Evolutionary conservation across 768 basidiomycete genomes (phyloP).

Genomic region (Boletellus emodensis): DNA sequence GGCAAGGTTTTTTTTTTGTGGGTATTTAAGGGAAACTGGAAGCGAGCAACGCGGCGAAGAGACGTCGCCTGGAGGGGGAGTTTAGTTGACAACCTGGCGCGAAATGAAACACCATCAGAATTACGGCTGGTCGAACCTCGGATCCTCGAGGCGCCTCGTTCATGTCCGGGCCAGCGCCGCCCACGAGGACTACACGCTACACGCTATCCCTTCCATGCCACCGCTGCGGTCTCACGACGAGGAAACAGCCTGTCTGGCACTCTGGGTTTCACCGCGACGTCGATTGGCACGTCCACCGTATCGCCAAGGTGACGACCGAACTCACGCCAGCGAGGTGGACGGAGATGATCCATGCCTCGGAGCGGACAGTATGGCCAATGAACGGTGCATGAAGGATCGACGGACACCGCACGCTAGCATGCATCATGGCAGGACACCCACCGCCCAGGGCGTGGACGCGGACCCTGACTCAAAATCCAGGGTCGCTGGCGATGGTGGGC

Average conservation of each 20-base stretch:
- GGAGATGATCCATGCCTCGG: neutral
- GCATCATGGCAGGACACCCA: no score
- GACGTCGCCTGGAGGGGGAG: neutral
- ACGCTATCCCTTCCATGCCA: neutral
- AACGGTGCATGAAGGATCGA: neutral
- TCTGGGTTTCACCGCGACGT: neutral
- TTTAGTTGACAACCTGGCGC: neutral
- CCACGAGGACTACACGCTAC: conserved; percentile 18
- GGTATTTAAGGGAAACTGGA: conserved; percentile 28
- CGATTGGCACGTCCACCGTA: neutral
- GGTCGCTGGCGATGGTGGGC: no score
- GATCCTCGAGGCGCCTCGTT: conserved; percentile 1
- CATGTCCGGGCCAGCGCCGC: conserved; percentile 21
- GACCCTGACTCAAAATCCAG: no score
- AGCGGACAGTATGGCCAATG: no score
- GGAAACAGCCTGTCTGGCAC: no score
- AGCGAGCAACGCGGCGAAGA: conserved; percentile 16
- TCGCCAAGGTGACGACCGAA: neutral
- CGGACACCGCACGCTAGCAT: neutral
- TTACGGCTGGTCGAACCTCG: conserved; percentile 3
- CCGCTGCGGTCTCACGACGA: no score
- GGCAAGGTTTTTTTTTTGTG: neutral
- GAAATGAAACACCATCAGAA: conserved; percentile 12
- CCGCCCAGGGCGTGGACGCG: neutral
- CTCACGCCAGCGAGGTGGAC: neutral